Percentiles rank a stretch among this genome's conserved stretches.
Evolutionary conservation across 371 early-diverging fungal genomes (phyloP).

Genomic region (Zopfochytrium polystomum): DNA sequence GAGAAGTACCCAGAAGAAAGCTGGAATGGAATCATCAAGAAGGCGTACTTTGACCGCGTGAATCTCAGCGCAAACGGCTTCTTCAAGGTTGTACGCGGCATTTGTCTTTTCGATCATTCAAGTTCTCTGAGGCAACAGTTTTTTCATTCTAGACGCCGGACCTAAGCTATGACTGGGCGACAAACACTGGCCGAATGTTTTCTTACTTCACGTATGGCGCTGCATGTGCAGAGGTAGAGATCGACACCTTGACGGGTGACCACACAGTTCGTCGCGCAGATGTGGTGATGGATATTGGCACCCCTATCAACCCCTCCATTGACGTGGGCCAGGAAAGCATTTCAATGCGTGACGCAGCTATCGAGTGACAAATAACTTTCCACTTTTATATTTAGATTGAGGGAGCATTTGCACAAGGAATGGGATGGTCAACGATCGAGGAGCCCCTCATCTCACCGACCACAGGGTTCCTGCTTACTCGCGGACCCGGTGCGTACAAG

Average conservation of each 20-base stretch:
- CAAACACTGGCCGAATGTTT: slow-evolving; percentile 60
- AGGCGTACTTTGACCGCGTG: slow-evolving; percentile 69
- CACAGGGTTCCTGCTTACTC: slow-evolving; percentile 63
- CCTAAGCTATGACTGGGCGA: slow-evolving; percentile 65
- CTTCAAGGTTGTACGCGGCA: slow-evolving; percentile 39
- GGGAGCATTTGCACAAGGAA: slow-evolving; percentile 77
- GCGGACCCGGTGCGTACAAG: slow-evolving; percentile 79
- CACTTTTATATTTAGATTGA: slow-evolving; percentile 50
- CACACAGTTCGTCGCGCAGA: slow-evolving; percentile 67
- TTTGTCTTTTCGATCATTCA: slow-evolving; percentile 1
- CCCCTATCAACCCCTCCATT: slow-evolving; percentile 70
- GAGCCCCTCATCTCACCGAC: slow-evolving; percentile 62
- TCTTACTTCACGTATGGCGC: slow-evolving; percentile 74
- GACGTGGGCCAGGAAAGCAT: slow-evolving; percentile 64
- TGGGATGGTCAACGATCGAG: slow-evolving; percentile 73
- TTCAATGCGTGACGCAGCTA: background rate
- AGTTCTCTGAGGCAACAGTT: slow-evolving; percentile 14
- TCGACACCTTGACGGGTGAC: slow-evolving; percentile 73
- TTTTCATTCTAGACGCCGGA: slow-evolving; percentile 51
- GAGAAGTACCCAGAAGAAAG: slow-evolving; percentile 49
- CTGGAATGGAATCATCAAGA: slow-evolving; percentile 50
- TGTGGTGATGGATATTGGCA: slow-evolving; percentile 72
- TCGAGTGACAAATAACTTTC: background rate
- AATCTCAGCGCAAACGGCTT: slow-evolving; percentile 72
- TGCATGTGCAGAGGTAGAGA: slow-evolving; percentile 71